Percentiles rank a stretch among this genome's conserved stretches.
These are phyloP conservation scores for Sporisorium graminicola DNA, from an alignment of 1,284 basidiomycete species.

Conservation along the genomic window DNA sequence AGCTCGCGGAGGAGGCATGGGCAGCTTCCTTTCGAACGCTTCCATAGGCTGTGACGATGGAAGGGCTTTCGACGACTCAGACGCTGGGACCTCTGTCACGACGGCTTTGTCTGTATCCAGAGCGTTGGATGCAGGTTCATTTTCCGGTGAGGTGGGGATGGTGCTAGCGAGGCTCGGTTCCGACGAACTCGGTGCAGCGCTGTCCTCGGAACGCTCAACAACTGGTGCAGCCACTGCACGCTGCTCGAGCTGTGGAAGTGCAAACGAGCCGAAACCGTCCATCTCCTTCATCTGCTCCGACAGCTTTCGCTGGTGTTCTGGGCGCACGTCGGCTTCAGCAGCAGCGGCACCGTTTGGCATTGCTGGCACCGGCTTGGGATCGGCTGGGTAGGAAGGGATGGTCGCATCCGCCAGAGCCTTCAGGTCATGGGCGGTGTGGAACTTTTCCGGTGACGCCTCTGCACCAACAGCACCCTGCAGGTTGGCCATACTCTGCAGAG, in stretches of 20 bases:
- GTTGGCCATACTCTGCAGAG: constrained; percentile 44
- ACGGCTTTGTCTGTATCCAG: background rate
- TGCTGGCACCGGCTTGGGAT: background rate
- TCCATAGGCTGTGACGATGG: constrained; percentile 11
- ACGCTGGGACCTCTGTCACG: background rate
- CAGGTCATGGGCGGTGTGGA: constrained; percentile 47
- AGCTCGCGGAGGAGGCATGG: constrained; percentile 52
- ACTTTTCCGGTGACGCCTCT: constrained; percentile 33
- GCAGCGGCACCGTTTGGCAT: constrained; percentile 7
- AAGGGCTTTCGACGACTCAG: constrained; percentile 7
- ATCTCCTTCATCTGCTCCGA: constrained; percentile 30
- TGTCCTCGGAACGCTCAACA: constrained; percentile 1
- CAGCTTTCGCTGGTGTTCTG: constrained; percentile 26
- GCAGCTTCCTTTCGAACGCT: constrained; percentile 44
- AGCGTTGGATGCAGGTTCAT: background rate
- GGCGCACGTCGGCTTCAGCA: constrained; percentile 7
- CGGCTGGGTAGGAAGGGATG: constrained; percentile 30
- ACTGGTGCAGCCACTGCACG: constrained; percentile 9
- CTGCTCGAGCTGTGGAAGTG: constrained; percentile 23
- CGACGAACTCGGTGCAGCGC: constrained; percentile 26
- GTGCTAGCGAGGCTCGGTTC: constrained; percentile 56
- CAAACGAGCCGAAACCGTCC: constrained; percentile 31
- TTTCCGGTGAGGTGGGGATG: constrained; percentile 46
- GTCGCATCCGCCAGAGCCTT: constrained; percentile 30
- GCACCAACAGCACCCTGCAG: constrained; percentile 23